Percentiles rank a stretch among this genome's conserved stretches.
Evolutionary conservation across 2,329 filamentous ascomycete species (phyloP).

Genomic region (Alternaria rosae): DNA sequence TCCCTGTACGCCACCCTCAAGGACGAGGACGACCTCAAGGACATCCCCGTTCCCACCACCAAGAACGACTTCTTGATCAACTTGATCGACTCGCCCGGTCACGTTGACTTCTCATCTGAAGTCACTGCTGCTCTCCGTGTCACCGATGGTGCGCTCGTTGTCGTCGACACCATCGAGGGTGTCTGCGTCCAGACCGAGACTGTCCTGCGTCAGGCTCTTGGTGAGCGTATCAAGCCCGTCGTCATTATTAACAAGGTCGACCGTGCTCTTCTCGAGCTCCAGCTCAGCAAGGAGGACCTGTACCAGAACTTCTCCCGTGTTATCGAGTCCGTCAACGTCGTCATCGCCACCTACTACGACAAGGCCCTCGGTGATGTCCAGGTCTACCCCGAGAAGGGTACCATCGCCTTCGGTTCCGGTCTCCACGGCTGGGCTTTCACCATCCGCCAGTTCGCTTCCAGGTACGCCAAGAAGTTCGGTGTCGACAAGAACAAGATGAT

Average conservation of each 20-base stretch:
- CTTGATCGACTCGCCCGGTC: constrained; percentile 99
- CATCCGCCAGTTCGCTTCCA: constrained; percentile 92
- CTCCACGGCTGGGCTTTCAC: constrained; percentile 99
- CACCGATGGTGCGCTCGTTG: constrained; percentile 98
- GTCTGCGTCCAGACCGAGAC: constrained; percentile 99
- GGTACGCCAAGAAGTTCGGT: constrained; percentile 99
- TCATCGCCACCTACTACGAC: constrained; percentile 99
- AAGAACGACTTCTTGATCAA: constrained; percentile 99
- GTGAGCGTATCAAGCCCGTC: constrained; percentile 99
- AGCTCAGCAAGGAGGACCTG: constrained; percentile 97
- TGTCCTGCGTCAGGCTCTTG: constrained; percentile 96
- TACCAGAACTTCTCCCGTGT: constrained; percentile 99
- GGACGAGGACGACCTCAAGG: constrained; percentile 88
- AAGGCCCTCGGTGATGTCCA: constrained; percentile 96
- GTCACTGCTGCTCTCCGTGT: constrained; percentile 99
- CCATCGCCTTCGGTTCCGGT: constrained; percentile 98
- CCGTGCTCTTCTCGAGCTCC: constrained; percentile 97
- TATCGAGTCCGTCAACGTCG: constrained; percentile 99
- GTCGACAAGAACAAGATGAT: constrained; percentile 99
- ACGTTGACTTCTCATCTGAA: constrained; percentile 99
- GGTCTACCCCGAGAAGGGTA: constrained; percentile 97
- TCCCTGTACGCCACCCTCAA: constrained; percentile 90
- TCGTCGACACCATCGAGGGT: constrained; percentile 99
- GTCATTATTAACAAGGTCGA: constrained; percentile 99
- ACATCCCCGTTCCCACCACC: constrained; percentile 87